Base-by-base conservation (phyloP, 169 alveolate species). In the Cryptosporidium tyzzeri region DNA sequence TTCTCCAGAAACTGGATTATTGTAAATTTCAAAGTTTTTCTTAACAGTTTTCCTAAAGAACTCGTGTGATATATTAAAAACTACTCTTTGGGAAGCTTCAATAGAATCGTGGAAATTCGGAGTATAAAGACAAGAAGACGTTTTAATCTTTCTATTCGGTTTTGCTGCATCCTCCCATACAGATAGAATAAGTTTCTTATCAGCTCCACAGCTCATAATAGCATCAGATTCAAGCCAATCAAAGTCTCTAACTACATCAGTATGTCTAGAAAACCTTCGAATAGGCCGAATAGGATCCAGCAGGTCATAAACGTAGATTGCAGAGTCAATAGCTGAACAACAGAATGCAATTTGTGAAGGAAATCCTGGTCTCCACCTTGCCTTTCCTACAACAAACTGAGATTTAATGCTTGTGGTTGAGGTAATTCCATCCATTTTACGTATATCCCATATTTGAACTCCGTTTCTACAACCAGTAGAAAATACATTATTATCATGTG, bases 191-290 rank as follows among this genome's bases (percentile, higher is more conserved):
- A 80, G 75, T 29, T 33, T 80, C 29, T 80, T 59, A 62, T 80
- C 87, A 18, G 75, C 41, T 8, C 87, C 87, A 80, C 87, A 80
- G 1, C 68, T 62, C 33, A 65, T 41, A 16, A 80, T 65, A 8
- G 75, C 87, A 44, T 80, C 87, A n/a, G 75, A 39, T 21, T 80
- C 87, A 16, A 80, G 61, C 87, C 87, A 80, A 58, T 80, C 87
- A 62, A 80, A 80, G 35, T 80, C 87, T 14, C 87, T 33, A 44
- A 80, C 74, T n/a, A 80, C 87, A 62, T 80, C 87, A n/a, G 39
- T 26, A n/a, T 80, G 87, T 45, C 33, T 44, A 7, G 73, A 80
- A 48, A 80, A 80, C 21, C 67, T 80, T 62, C 21, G 48, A 80
- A 61, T 61, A 21, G 87, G 80, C 18, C 87, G n/a, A 16, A 61